Conservation (phyloP, 1,284 basidiomycete genomes). For the Sanghuangporus weigelae region DNA sequence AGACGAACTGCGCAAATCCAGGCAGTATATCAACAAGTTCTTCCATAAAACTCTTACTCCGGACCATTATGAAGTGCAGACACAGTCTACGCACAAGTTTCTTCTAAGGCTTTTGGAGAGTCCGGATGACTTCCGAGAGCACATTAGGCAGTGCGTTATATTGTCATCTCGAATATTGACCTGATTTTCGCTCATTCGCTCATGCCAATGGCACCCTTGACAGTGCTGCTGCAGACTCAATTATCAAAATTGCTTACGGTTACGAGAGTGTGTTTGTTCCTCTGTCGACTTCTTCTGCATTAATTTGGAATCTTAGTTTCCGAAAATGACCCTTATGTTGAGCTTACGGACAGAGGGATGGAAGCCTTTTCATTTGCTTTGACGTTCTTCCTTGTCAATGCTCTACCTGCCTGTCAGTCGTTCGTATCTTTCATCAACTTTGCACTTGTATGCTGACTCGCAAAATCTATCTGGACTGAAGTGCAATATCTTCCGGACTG, state of each 20-base stretch:
- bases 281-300: not conserved
- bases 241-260: constrained; percentile 1
- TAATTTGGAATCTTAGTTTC: not conserved
- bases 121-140: constrained; percentile 23
- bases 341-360: constrained; percentile 2
- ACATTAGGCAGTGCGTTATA: constrained; percentile 24
- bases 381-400: constrained; percentile 13
- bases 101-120: constrained; percentile 18
- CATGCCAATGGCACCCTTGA: not conserved
- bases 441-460: not conserved
- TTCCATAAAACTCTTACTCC: constrained; percentile 19
- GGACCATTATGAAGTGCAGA: constrained; percentile 25
- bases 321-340: constrained; percentile 9
- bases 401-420: constrained; percentile 1
- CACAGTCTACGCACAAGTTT: constrained; percentile 16
- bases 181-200: not conserved
- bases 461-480: not conserved
- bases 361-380: not conserved
- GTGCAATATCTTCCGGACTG: constrained; percentile 13
- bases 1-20: constrained; percentile 26
- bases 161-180: not conserved
- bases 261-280: not conserved
- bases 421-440: not conserved
- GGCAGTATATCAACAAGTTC: constrained; percentile 19
- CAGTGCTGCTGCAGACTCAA: constrained; percentile 1